These are phyloP conservation scores for Paratinospora sagittata DNA, from an alignment of 164 flowering plant genomes.

Conservation along the genomic window DNA sequence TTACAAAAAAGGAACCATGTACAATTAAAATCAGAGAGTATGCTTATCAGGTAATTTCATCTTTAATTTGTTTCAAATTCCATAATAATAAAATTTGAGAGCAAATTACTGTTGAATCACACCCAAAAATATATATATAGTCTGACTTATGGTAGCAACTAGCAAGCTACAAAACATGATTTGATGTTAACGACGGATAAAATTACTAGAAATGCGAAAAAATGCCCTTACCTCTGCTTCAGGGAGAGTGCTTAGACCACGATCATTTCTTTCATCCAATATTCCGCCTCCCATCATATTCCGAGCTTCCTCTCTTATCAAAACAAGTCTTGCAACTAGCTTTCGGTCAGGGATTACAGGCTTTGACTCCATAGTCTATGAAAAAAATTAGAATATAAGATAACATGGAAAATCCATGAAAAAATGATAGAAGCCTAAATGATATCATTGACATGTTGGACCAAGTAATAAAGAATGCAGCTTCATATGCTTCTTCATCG, in stretches of 20 bases:
- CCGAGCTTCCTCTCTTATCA: conserved; percentile 93
- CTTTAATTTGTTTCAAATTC: conserved; percentile 1
- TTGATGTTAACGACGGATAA: neutral
- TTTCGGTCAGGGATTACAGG: conserved; percentile 78
- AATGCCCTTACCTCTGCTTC: conserved; percentile 78
- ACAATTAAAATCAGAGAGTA: neutral
- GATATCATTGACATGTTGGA: neutral
- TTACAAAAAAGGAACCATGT: neutral
- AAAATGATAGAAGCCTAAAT: neutral
- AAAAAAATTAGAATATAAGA: neutral
- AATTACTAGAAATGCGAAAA: conserved; percentile 3
- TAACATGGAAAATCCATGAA: neutral
- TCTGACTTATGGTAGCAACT: too few species aligned
- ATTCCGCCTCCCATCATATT: conserved; percentile 99
- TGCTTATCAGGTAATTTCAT: neutral
- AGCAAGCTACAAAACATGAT: neutral
- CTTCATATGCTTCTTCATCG: too few species aligned
- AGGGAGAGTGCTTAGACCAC: conserved; percentile 83
- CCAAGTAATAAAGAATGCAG: too few species aligned
- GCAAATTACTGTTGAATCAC: too few species aligned
- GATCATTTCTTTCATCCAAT: conserved; percentile 91
- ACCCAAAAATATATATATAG: too few species aligned
- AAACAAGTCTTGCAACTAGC: conserved; percentile 89
- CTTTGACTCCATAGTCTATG: conserved; percentile 86
- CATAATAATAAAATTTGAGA: too few species aligned